Conservation (phyloP, 345 rosid species). For the Brassica juncea region DNA sequence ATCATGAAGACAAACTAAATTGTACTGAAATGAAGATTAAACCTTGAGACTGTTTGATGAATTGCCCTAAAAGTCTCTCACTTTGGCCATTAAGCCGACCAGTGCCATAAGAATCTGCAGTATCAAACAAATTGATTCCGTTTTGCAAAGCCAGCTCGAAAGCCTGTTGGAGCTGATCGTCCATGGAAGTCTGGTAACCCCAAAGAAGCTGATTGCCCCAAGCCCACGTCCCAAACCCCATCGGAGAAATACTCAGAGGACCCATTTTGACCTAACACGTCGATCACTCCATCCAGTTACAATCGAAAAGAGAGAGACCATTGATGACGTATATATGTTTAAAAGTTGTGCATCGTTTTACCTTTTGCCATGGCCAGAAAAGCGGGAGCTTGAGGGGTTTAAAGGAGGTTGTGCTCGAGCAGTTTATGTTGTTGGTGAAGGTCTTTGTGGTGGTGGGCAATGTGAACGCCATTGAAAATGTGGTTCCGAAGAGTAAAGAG, state of each 20-base stretch:
- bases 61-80: constrained; percentile 85
- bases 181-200: constrained; percentile 89
- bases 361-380: constrained; percentile 94
- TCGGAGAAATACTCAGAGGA: constrained; percentile 83
- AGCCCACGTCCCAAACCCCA: constrained; percentile 99
- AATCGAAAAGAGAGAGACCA: background rate
- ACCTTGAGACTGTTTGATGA: constrained; percentile 67
- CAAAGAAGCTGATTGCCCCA: constrained; percentile 97
- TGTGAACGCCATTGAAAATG: constrained; percentile 49
- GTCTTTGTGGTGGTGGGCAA: constrained; percentile 35
- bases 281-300: background rate
- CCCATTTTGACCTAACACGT: constrained; percentile 72
- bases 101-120: constrained; percentile 96
- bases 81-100: constrained; percentile 86
- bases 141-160: constrained; percentile 76
- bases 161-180: constrained; percentile 68
- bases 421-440: constrained; percentile 39
- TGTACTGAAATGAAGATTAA: background rate
- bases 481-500: background rate
- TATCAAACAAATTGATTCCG: constrained; percentile 81
- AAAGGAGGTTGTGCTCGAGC: constrained; percentile 45
- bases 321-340: background rate
- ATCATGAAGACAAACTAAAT: background rate
- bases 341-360: background rate
- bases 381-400: constrained; percentile 67